Evolutionary conservation across 75 land plant species (phyloP).

Genomic region (Picea sitchensis): DNA sequence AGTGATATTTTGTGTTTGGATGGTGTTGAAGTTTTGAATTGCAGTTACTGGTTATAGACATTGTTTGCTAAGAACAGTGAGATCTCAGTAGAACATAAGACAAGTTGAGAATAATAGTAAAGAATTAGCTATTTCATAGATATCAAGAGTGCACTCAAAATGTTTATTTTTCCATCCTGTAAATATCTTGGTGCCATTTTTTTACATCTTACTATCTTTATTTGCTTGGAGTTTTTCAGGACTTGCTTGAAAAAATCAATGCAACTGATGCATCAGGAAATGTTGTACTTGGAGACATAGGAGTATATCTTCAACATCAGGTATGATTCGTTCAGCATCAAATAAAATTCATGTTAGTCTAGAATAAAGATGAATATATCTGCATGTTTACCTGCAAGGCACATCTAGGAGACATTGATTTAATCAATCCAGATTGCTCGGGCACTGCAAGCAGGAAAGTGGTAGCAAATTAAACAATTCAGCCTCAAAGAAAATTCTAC

Average conservation of each 20-base stretch:
- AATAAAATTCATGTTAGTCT: too few relatives aligned
- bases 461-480: too few relatives aligned
- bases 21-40: not conserved
- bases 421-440: too few relatives aligned
- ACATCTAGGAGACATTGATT: too few relatives aligned
- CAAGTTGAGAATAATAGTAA: not conserved
- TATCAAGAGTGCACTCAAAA: not conserved
- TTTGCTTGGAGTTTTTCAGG: slow-evolving; percentile 30
- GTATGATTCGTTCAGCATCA: too few relatives aligned
- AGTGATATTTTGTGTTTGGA: slow-evolving; percentile 13
- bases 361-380: too few relatives aligned
- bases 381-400: too few relatives aligned
- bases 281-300: slow-evolving; percentile 75
- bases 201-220: not conserved
- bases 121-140: not conserved
- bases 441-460: too few relatives aligned
- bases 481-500: too few relatives aligned
- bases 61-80: not conserved
- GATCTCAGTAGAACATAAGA: not conserved
- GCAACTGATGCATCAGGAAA: slow-evolving; percentile 96
- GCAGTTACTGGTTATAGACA: not conserved
- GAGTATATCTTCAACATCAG: slow-evolving; percentile 40
- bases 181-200: not conserved
- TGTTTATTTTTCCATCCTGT: not conserved
- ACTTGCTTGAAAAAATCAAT: slow-evolving; percentile 61